phyloP scores from a whole-genome alignment of 495 filamentous ascomycete species.

The Penicillium lagena region DNA sequence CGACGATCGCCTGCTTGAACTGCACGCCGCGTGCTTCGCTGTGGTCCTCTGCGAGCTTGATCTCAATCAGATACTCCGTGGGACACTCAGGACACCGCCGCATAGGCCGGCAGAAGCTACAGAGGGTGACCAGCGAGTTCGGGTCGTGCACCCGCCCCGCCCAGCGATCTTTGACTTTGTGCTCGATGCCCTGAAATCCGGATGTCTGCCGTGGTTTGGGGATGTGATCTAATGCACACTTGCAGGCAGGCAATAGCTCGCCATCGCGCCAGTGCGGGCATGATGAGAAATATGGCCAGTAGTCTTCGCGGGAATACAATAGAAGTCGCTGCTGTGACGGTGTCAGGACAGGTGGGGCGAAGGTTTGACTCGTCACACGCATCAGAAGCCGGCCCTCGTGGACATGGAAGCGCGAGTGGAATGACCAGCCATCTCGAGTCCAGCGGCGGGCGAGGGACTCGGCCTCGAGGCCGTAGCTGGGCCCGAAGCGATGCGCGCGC shows the following conservation, averaged over 20 bases:
- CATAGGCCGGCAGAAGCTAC: conserved; percentile 49
- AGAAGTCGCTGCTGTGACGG: conserved; percentile 41
- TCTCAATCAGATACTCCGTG: conserved; percentile 52
- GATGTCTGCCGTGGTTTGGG: conserved; percentile 33
- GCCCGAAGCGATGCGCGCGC: conserved; percentile 33
- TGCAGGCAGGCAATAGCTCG: conserved; percentile 49
- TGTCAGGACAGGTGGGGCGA: conserved; percentile 37
- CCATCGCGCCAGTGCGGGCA: conserved; percentile 57
- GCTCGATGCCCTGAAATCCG: conserved; percentile 33
- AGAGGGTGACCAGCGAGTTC: conserved; percentile 40
- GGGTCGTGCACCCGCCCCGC: conserved; percentile 30
- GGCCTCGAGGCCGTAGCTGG: conserved; percentile 36
- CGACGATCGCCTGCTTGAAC: conserved; percentile 53
- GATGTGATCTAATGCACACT: conserved; percentile 53
- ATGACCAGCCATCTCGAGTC: conserved; percentile 43
- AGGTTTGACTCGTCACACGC: conserved; percentile 40
- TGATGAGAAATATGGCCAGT: conserved; percentile 51
- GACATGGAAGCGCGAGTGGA: conserved; percentile 43
- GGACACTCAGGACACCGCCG: conserved; percentile 54
- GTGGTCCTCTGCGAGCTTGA: conserved; percentile 48
- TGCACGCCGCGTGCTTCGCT: conserved; percentile 9
- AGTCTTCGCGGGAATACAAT: conserved; percentile 51
- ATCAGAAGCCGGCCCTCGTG: conserved; percentile 47
- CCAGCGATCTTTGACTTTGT: conserved; percentile 31
- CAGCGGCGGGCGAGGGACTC: conserved; percentile 41